Conservation (phyloP, 2,329 filamentous ascomycete species). For the Macrophomina phaseolina region DNA sequence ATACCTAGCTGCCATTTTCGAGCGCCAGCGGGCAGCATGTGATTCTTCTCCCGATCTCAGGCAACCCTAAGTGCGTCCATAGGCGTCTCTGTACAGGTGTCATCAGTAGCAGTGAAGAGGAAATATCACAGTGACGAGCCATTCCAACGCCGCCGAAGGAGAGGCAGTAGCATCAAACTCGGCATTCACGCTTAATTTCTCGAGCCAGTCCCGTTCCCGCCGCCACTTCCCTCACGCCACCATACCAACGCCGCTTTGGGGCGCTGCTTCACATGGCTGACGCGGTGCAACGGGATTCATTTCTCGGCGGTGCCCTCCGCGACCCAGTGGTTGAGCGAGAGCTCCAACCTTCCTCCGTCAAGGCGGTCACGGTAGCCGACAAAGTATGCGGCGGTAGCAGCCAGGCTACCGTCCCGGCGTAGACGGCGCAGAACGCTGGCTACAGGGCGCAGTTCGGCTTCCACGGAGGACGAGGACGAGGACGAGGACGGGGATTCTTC, state of each 20-base stretch:
- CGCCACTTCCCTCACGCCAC: slow-evolving; percentile 48
- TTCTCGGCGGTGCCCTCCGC: slow-evolving; percentile 55
- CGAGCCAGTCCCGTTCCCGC: slow-evolving; percentile 32
- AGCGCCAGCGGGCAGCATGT: not conserved
- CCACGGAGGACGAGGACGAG: too few relatives aligned
- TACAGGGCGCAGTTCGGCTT: slow-evolving; percentile 29
- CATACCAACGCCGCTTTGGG: slow-evolving; percentile 45
- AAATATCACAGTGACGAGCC: slow-evolving; percentile 2
- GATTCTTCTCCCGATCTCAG: not conserved
- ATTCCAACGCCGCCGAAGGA: not conserved
- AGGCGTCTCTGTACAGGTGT: not conserved
- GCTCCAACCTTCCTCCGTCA: slow-evolving; percentile 48
- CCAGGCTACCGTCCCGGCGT: slow-evolving; percentile 45
- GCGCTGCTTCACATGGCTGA: slow-evolving; percentile 36
- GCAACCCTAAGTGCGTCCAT: not conserved
- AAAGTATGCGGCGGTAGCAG: slow-evolving; percentile 43
- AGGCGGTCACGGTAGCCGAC: slow-evolving; percentile 58
- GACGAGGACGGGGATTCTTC: not conserved
- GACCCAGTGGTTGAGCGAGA: slow-evolving; percentile 52
- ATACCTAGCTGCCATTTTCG: not conserved
- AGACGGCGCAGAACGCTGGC: slow-evolving; percentile 50
- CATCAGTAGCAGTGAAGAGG: not conserved
- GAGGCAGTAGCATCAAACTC: not conserved
- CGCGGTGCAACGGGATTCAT: slow-evolving; percentile 57
- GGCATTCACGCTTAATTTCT: not conserved